Conservation (phyloP, 108 stramenopile genomes). For the Stephanodiscus minutulus region DNA sequence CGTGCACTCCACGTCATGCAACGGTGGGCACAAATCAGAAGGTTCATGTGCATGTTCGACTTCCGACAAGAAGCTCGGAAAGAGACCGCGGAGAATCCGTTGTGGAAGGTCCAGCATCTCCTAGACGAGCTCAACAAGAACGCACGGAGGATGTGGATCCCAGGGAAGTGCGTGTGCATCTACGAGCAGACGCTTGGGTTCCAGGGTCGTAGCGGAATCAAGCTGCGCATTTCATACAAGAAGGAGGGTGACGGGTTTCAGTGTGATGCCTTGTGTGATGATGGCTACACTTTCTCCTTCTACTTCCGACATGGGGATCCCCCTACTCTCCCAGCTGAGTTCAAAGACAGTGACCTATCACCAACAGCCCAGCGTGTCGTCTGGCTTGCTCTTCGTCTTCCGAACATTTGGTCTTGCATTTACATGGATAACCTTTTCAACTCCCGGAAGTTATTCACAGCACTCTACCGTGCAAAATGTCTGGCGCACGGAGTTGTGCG, state of each 20-base stretch:
- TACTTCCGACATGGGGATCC: slow-evolving; percentile 33
- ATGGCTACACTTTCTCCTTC: slow-evolving; percentile 34
- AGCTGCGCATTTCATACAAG: slow-evolving; percentile 33
- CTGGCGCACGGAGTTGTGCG: slow-evolving; percentile 10
- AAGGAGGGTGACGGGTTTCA: slow-evolving; percentile 47
- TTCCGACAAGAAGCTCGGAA: not conserved
- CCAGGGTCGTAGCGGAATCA: slow-evolving; percentile 19
- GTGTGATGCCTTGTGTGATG: slow-evolving; percentile 35
- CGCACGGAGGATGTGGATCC: too few species aligned
- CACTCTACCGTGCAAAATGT: slow-evolving; percentile 59
- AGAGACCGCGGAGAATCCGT: not conserved
- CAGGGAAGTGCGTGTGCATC: not conserved
- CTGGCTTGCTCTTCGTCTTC: slow-evolving; percentile 46
- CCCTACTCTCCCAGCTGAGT: slow-evolving; percentile 38
- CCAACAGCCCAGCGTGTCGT: slow-evolving; percentile 64
- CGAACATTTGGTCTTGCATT: slow-evolving; percentile 29
- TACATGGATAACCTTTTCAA: slow-evolving; percentile 61
- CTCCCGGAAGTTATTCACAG: slow-evolving; percentile 53
- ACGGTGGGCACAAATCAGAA: not conserved
- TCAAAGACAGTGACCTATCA: slow-evolving; percentile 56
- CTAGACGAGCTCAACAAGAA: too few species aligned
- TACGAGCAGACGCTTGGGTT: slow-evolving; percentile 28
- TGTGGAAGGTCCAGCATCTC: too few species aligned
- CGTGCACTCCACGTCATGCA: not conserved
- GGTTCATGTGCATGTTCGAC: slow-evolving; percentile 14